A percentile compares a stretch with the other conserved stretches of the same genome.
Conservation (phyloP, 495 filamentous ascomycete species). For the Penicillium lividum region DNA sequence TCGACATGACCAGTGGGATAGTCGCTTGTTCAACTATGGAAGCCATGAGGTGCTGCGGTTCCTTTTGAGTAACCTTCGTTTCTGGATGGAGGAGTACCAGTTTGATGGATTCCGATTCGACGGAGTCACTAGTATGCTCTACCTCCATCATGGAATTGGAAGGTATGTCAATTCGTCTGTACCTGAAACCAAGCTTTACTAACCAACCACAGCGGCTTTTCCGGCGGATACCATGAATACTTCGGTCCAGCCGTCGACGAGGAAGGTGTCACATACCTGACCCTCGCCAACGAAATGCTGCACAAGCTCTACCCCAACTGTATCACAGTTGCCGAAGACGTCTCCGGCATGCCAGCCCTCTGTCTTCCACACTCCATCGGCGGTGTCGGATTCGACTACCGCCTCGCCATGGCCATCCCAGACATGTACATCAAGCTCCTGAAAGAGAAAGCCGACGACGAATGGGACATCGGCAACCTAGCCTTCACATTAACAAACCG, state of each 20-base stretch:
- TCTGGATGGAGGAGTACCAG: conserved; percentile 98
- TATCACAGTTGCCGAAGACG: conserved; percentile 94
- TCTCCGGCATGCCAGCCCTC: conserved; percentile 95
- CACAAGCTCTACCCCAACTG: conserved; percentile 81
- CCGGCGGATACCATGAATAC: conserved; percentile 97
- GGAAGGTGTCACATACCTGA: conserved; percentile 92
- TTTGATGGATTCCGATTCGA: conserved; percentile 99
- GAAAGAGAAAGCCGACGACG: conserved; percentile 87
- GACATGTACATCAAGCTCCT: conserved; percentile 99
- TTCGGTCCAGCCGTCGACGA: conserved; percentile 92
- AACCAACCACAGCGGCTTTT: conserved; percentile 71
- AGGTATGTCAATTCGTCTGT: conserved; percentile 63
- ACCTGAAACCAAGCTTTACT: neutral
- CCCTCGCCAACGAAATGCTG: conserved; percentile 95
- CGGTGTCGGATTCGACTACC: conserved; percentile 95
- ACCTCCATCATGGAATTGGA: conserved; percentile 94
- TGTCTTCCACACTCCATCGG: conserved; percentile 84
- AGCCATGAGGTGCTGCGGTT: conserved; percentile 93
- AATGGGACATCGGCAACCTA: conserved; percentile 90
- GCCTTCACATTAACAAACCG: conserved; percentile 87
- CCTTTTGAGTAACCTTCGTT: conserved; percentile 89
- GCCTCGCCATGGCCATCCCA: conserved; percentile 95
- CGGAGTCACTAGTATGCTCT: conserved; percentile 97
- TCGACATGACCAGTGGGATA: conserved; percentile 91
- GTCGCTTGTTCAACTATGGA: conserved; percentile 94